Evolutionary conservation across 1,284 basidiomycete species (phyloP).

Genomic region (Cryptococcus floricola): DNA sequence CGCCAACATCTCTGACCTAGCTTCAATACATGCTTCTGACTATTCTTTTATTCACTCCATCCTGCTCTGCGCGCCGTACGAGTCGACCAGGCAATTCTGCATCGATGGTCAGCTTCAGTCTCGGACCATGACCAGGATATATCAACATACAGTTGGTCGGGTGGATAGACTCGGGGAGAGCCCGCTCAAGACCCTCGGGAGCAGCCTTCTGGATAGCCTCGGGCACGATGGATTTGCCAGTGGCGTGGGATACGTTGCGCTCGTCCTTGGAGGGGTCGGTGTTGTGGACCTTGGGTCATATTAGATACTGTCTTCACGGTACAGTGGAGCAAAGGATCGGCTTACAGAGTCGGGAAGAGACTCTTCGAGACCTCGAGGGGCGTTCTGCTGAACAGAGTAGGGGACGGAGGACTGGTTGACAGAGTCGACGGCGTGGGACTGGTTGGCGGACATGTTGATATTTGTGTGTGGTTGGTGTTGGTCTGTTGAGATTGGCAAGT

Average conservation of each 20-base stretch:
- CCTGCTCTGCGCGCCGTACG: background rate
- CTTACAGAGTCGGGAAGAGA: constrained; percentile 24
- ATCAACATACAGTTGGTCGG: constrained; percentile 13
- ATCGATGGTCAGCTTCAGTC: no score
- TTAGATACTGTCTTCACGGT: background rate
- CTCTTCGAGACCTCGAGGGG: constrained; percentile 17
- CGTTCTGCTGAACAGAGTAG: constrained; percentile 18
- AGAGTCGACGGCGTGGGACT: constrained; percentile 22
- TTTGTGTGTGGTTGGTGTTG: no score
- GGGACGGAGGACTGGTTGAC: constrained; percentile 23
- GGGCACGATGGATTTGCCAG: constrained; percentile 26
- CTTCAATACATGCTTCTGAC: background rate
- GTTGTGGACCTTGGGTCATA: constrained; percentile 19
- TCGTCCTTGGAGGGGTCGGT: constrained; percentile 18
- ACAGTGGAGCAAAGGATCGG: background rate
- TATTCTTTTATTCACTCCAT: background rate
- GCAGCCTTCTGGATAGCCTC: constrained; percentile 30
- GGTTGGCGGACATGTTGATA: background rate
- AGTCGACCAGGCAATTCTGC: background rate
- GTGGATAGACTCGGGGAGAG: constrained; percentile 28
- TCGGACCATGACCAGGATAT: no score
- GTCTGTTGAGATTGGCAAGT: no score
- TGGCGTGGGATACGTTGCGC: constrained; percentile 20
- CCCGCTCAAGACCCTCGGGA: constrained; percentile 25
- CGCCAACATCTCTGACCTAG: no score